These are phyloP conservation scores for Solidago caesia DNA, from an alignment of 129 eudicot species.

Conservation along the genomic window DNA sequence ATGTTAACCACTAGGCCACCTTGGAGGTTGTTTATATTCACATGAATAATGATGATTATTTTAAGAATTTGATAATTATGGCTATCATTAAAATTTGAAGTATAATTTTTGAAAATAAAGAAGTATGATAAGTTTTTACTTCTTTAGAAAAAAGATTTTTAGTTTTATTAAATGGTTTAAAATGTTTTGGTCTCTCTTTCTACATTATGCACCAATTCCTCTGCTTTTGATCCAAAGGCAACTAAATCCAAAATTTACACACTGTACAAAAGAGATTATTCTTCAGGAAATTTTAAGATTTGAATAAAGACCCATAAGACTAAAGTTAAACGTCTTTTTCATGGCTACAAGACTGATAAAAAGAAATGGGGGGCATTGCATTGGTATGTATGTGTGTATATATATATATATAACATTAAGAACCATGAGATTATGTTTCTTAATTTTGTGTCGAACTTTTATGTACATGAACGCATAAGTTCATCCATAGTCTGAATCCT, in stretches of 20 bases:
- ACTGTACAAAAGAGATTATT: slow-evolving; percentile 4
- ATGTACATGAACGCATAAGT: slow-evolving; percentile 1
- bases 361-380: background rate
- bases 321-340: background rate
- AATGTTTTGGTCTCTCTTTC: slow-evolving; percentile 14
- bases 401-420: background rate
- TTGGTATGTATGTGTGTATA: background rate
- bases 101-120: background rate
- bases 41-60: too few species aligned
- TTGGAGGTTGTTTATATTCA: too few species aligned
- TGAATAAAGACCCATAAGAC: background rate
- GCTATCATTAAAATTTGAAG: too few species aligned
- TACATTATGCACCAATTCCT: slow-evolving; percentile 5
- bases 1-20: too few species aligned
- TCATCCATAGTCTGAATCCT: background rate
- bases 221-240: background rate
- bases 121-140: background rate
- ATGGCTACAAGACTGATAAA: slow-evolving; percentile 1
- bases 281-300: background rate
- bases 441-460: background rate
- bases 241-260: slow-evolving; percentile 12
- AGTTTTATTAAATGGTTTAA: background rate
- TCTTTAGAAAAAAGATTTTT: background rate
- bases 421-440: background rate
- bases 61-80: too few species aligned